phyloP scores from a whole-genome alignment of 805 yeast species.

The Spathaspora arborariae region DNA sequence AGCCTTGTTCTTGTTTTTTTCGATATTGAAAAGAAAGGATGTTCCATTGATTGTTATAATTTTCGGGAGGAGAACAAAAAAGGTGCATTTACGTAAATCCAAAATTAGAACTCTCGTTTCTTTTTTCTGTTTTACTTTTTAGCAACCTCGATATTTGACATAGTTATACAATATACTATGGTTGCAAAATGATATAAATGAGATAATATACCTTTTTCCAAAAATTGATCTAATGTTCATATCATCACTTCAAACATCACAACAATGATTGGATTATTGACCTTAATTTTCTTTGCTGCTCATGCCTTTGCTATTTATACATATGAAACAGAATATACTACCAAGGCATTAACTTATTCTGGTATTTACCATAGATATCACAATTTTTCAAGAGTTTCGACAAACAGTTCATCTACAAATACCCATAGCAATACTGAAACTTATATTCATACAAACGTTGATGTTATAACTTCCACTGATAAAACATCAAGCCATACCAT shows the following conservation, averaged over 20 bases:
- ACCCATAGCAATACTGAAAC: background rate
- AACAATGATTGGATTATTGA: background rate
- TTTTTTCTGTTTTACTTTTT: background rate
- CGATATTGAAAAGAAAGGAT: background rate
- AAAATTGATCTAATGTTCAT: background rate
- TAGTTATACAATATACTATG: no score
- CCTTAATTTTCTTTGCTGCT: background rate
- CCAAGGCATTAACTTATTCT: background rate
- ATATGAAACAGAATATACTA: background rate
- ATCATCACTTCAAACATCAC: background rate
- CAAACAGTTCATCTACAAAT: background rate
- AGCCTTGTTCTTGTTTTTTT: background rate
- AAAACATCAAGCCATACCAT: background rate
- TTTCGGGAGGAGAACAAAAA: background rate
- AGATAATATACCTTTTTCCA: background rate
- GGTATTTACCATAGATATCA: background rate
- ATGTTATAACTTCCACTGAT: background rate
- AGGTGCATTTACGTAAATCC: background rate
- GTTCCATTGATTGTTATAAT: background rate
- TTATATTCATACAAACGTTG: background rate
- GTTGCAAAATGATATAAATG: background rate
- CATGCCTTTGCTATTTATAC: background rate
- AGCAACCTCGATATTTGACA: background rate
- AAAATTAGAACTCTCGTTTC: background rate
- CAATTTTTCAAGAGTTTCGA: background rate